These are phyloP conservation scores for Aspergillus mulundensis DNA, from an alignment of 495 filamentous ascomycete species.

Conservation along the genomic window DNA sequence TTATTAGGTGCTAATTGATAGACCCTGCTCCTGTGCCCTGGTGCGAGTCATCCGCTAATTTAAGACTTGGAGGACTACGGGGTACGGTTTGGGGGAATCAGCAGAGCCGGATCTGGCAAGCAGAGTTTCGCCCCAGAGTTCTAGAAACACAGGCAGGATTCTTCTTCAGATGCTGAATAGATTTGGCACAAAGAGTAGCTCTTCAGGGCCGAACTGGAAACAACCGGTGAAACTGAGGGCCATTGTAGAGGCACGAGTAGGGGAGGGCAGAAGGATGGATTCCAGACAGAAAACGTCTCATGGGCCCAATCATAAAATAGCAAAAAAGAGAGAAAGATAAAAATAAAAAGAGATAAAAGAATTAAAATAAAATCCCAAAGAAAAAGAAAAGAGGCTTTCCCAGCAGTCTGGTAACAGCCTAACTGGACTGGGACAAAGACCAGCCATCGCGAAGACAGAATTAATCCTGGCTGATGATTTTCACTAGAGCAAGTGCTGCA, in stretches of 20 bases:
- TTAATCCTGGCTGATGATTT: not conserved
- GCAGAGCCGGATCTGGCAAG: not conserved
- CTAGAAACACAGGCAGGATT: not conserved
- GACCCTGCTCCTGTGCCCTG: not conserved
- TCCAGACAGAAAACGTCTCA: constrained; percentile 4
- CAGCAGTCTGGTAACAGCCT: constrained; percentile 14
- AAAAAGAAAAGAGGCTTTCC: constrained; percentile 11
- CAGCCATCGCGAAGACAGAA: not conserved
- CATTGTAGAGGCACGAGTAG: constrained; percentile 6
- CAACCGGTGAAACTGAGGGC: constrained; percentile 6
- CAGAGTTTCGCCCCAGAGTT: constrained; percentile 1
- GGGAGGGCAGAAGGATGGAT: not conserved
- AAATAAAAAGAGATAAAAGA: constrained; percentile 4
- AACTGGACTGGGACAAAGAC: constrained; percentile 13
- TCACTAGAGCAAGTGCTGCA: constrained; percentile 15
- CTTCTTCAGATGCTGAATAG: not conserved
- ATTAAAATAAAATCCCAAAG: constrained; percentile 1
- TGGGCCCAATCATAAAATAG: constrained; percentile 6
- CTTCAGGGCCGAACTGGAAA: constrained; percentile 12
- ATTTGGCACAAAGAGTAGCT: constrained; percentile 17
- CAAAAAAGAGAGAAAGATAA: constrained; percentile 5
- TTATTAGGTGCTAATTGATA: not conserved
- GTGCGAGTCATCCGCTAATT: not conserved
- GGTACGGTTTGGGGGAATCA: not conserved
- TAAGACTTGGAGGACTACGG: not conserved